These are phyloP conservation scores for Trametes versicolor DNA, from an alignment of 1,284 basidiomycete species.

Conservation along the genomic window DNA sequence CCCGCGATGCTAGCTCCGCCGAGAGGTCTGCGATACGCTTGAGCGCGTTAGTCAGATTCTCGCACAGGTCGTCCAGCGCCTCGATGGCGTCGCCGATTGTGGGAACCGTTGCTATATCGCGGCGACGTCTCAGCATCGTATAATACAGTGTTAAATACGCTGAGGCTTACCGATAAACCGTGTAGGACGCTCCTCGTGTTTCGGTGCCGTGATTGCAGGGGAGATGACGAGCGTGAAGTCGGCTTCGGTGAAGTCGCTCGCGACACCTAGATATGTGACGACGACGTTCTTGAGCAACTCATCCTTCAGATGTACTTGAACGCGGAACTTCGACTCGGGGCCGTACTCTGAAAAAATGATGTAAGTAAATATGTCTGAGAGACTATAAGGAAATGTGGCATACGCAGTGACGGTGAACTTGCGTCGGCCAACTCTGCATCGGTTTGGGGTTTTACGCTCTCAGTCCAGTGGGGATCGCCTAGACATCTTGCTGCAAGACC, in stretches of 20 bases:
- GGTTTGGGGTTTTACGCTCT: slow-evolving; percentile 70
- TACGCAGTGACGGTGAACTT: slow-evolving; percentile 63
- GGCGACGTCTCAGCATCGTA: neutral
- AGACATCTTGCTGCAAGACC: slow-evolving; percentile 81
- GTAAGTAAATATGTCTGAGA: neutral
- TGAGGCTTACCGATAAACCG: slow-evolving; percentile 49
- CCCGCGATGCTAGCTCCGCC: slow-evolving; percentile 75
- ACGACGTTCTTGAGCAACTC: slow-evolving; percentile 67
- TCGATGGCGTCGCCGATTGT: slow-evolving; percentile 81
- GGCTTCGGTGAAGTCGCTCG: slow-evolving; percentile 78
- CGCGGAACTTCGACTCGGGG: slow-evolving; percentile 65
- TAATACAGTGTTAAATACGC: neutral
- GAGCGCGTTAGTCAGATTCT: slow-evolving; percentile 67
- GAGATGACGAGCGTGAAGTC: slow-evolving; percentile 75
- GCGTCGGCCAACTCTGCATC: slow-evolving; percentile 75
- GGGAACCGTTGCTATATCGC: slow-evolving; percentile 68
- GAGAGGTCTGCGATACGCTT: slow-evolving; percentile 75
- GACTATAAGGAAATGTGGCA: slow-evolving; percentile 27
- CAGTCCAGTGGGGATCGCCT: slow-evolving; percentile 68
- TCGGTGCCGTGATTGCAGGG: slow-evolving; percentile 60
- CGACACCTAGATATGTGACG: slow-evolving; percentile 70
- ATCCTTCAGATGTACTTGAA: slow-evolving; percentile 60
- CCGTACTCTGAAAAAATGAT: slow-evolving; percentile 54
- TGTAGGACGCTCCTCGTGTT: slow-evolving; percentile 55
- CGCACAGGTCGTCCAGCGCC: slow-evolving; percentile 70